Conservation (phyloP, 2,329 filamentous ascomycete species). For the Pyrenochaeta sp. region DNA sequence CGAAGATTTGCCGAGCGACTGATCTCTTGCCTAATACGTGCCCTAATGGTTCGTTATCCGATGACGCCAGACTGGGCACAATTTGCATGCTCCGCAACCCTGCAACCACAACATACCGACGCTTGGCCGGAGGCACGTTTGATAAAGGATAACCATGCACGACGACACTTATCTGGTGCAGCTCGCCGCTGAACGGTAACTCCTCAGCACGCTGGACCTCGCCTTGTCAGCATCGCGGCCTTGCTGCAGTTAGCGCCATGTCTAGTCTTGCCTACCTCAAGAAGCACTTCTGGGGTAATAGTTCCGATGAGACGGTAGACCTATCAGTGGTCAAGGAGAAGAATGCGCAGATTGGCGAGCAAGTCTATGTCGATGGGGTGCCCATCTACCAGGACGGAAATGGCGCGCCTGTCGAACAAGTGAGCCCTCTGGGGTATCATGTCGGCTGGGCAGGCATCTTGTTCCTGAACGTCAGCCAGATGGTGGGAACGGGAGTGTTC, state of each 20-base stretch:
- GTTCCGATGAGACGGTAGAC: constrained; percentile 23
- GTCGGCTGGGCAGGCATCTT: constrained; percentile 40
- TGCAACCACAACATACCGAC: constrained; percentile 1
- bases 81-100: constrained; percentile 9
- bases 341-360: constrained; percentile 37
- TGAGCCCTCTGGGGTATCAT: constrained; percentile 42
- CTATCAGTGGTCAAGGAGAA: constrained; percentile 27
- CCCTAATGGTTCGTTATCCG: constrained; percentile 6
- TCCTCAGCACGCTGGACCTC: not conserved
- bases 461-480: constrained; percentile 43
- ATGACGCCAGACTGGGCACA: constrained; percentile 27
- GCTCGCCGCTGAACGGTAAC: not conserved
- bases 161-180: not conserved
- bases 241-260: constrained; percentile 10
- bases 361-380: constrained; percentile 34
- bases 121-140: not conserved
- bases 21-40: constrained; percentile 2
- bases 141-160: not conserved
- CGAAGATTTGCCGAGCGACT: not conserved
- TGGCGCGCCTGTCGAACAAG: constrained; percentile 40
- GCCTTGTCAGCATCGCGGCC: not conserved
- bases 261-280: constrained; percentile 19
- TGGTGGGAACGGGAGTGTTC: constrained; percentile 44
- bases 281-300: constrained; percentile 22
- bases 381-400: constrained; percentile 36